Evolutionary conservation across 2,329 filamentous ascomycete species (phyloP), one percentile per base, ranked within the genome.

Genomic region (Tolypocladium guangdongense): DNA sequence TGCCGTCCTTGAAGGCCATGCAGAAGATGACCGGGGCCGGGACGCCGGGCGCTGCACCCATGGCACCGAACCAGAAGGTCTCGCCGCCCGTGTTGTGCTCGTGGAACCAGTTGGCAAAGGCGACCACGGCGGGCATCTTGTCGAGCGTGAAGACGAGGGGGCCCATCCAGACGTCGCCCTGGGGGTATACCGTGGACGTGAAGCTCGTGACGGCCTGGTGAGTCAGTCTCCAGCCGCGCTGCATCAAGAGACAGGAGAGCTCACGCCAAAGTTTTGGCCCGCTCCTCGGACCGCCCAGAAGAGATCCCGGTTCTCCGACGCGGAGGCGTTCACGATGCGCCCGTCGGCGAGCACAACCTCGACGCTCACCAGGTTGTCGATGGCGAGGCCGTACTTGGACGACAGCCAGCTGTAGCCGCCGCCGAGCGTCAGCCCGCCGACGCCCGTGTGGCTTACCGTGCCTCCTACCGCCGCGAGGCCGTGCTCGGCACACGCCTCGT

Each of bases 381-480:
- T 63, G 4, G 68, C 60, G 10, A 84, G 68, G 0, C 83, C 83
- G 51, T 80, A 68, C 35, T 69, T 67, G 1, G 78, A 76, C 30
- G 72, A 76, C 18, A 85, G 66, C 64, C 77, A 75, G 1, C 82
- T 80, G 59, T 80, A 81, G 1, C 81, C 82, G 27, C 81, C 81
- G 1, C 79, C 79, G 1, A 83, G 63, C 0, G 76, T 74, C 16
- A 84, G 67, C 0, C 79, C 82, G 2, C 79, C 81, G 7, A 85
- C 77, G 7, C 82, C 82, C 1, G 81, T 84, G 57, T 84, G 78
- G 43, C 78, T 78, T 11, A 84, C 79, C 0, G 81, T 83, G 3
- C 82, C 82, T 10, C 81, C 81, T 0, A 83, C 78, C 1, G 80
- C 80, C 2, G 80, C 81, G 3, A 84, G 71, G 0, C 73, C 73